Base-by-base conservation (phyloP, 805 yeast species). In the Metschnikowia picachoensis region DNA sequence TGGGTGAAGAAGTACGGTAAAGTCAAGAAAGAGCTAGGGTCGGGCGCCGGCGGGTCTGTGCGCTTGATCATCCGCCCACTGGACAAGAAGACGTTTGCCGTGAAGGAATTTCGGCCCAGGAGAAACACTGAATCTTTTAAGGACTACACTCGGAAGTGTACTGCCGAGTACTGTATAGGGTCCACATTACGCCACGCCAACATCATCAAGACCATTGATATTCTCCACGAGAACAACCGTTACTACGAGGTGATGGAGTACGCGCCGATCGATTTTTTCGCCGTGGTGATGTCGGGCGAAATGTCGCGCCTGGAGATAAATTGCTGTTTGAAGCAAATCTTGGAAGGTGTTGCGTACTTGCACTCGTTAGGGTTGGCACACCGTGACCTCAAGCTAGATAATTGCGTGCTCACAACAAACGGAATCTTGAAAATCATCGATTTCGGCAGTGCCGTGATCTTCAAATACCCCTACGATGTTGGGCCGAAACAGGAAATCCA, bases 181-280 rank as follows among this genome's bases (percentile, higher is more conserved):
- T 82, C 88, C 17, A 85, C 92, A 16, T 70, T 87, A 48, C 85
- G 83, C 55, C 94, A 87, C 66, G 89, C 92, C 44, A 86, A 87
- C 62, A 78, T 87, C 51, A 85, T 87, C 56, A 80, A 85, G 59
- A 86, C 94, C 2, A 70, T 86, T 55, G 95, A 87, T 66, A 87
- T 68, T 70, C 82, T 87, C 43, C 80, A 79, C 51, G 85, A 59
- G 79, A 89, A 64, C 57, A 80, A 78, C 55, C 82, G 86, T 76
- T 85, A 52, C 83, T 83, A 69, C 43, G 96, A 92, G 65, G 89
- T 94, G 44, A 90, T 94, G 97, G 99, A 94, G 67, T 92, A 83
- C 64, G 87, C 96, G 57, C 88, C 95, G 8, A 77, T 81, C 35
- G 95, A 87, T 67, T 85, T 87, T 64, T 87, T 87, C 61, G 89